Evolutionary conservation across 73 alveolate genomes (phyloP).

Genomic region (Paramecium primaurelia): DNA sequence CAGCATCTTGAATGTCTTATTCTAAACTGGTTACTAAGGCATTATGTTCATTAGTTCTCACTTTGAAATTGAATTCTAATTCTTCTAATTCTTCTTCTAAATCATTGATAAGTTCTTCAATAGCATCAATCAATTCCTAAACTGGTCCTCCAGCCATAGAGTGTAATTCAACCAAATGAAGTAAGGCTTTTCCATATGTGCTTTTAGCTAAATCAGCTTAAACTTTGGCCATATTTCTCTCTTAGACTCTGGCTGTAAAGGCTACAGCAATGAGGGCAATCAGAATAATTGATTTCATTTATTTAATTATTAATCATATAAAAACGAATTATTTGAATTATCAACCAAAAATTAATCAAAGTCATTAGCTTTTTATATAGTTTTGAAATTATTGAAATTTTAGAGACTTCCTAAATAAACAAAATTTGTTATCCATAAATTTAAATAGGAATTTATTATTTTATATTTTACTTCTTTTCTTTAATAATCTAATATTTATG

Average conservation of each 20-base stretch:
- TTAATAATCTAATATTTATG: too few species aligned
- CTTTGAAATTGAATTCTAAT: background rate
- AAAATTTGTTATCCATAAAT: background rate
- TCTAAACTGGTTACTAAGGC: background rate
- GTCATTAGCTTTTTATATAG: background rate
- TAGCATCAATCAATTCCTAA: conserved; percentile 24
- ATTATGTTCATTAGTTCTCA: conserved; percentile 30
- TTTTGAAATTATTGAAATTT: too few species aligned
- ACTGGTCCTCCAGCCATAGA: conserved; percentile 47
- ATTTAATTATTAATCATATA: background rate
- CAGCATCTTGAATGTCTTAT: conserved; percentile 47
- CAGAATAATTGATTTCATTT: conserved; percentile 12
- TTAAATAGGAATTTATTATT: background rate
- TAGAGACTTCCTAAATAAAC: too few species aligned
- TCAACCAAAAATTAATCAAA: background rate
- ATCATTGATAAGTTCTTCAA: conserved; percentile 22
- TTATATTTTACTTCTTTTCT: background rate
- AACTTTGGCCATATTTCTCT: conserved; percentile 44
- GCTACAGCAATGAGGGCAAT: conserved; percentile 34
- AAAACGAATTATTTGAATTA: background rate
- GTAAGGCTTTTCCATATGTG: conserved; percentile 22
- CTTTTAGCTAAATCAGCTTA: conserved; percentile 13
- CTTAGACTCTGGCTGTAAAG: conserved; percentile 5
- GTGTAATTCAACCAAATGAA: conserved; percentile 26
- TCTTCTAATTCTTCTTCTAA: conserved; percentile 3